Percentiles rank a stretch among this genome's conserved stretches.
Evolutionary conservation across 176 grass and related monocot genomes (phyloP).

Genomic region (Leersia perrieri): DNA sequence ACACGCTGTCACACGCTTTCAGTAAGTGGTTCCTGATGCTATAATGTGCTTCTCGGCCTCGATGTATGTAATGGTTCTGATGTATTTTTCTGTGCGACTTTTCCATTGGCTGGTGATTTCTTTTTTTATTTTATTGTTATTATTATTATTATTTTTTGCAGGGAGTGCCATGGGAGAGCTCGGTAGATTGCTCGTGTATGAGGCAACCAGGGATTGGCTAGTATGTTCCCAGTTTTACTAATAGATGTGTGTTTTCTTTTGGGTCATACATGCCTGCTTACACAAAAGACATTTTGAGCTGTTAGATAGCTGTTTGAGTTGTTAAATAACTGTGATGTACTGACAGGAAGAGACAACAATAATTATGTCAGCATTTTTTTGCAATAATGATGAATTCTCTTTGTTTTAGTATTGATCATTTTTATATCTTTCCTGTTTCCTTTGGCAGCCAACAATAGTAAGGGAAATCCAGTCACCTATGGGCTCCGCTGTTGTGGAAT

Average conservation of each 20-base stretch:
- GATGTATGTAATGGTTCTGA: not conserved
- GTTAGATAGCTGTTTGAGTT: not conserved
- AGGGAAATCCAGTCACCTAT: constrained; percentile 53
- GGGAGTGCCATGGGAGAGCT: constrained; percentile 72
- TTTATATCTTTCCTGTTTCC: not conserved
- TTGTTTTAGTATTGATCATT: not conserved
- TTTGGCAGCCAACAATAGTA: constrained; percentile 43
- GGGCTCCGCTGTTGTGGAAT: constrained; percentile 48
- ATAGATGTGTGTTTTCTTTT: not conserved
- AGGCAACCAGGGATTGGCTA: constrained; percentile 75
- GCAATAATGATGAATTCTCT: not conserved
- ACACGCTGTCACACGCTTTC: constrained; percentile 58
- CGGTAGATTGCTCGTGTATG: constrained; percentile 74
- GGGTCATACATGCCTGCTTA: not conserved
- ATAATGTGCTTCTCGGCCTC: not conserved
- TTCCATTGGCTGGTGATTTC: not conserved
- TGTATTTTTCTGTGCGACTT: not conserved
- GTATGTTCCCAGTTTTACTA: constrained; percentile 27
- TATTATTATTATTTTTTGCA: not conserved
- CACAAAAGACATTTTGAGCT: not conserved
- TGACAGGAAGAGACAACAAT: not conserved
- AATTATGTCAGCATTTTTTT: not conserved
- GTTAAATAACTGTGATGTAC: too few relatives aligned
- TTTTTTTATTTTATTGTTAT: too few relatives aligned
- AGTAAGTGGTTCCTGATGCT: constrained; percentile 29